Evolutionary conservation across 148 eudicot genomes (phyloP).

Genomic region (Vaccinium darrowii): DNA sequence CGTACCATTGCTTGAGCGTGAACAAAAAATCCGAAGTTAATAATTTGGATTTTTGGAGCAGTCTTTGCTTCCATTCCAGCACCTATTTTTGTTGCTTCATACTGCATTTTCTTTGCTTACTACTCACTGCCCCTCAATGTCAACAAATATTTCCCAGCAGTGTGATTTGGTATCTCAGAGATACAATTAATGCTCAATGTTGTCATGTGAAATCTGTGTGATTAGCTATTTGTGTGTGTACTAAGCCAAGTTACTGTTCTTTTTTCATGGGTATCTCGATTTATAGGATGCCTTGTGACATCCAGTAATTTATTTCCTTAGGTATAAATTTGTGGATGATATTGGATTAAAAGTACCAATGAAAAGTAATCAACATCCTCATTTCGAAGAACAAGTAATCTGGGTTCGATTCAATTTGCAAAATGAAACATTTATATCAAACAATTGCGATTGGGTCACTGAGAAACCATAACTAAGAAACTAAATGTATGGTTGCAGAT

Average conservation of each 20-base stretch:
- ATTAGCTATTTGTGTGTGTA: neutral
- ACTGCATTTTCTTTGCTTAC: conserved; percentile 90
- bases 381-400: no score
- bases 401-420: neutral
- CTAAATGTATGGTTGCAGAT: no score
- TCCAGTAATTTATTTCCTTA: conserved; percentile 27
- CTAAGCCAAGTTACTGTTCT: neutral
- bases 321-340: conserved; percentile 38
- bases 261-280: conserved; percentile 10
- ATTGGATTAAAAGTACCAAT: conserved; percentile 17
- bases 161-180: conserved; percentile 29
- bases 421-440: neutral
- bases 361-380: neutral
- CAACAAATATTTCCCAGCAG: conserved; percentile 94
- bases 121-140: conserved; percentile 84
- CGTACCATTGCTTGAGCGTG: no score
- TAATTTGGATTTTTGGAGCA: conserved; percentile 54
- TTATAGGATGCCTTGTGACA: conserved; percentile 32
- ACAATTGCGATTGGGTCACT: neutral
- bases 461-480: neutral
- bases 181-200: no score
- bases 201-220: neutral
- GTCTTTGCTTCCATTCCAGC: conserved; percentile 69
- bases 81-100: conserved; percentile 56
- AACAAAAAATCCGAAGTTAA: no score